Evolutionary conservation across 2,329 filamentous ascomycete species (phyloP).

Genomic region (Amauroascus niger): DNA sequence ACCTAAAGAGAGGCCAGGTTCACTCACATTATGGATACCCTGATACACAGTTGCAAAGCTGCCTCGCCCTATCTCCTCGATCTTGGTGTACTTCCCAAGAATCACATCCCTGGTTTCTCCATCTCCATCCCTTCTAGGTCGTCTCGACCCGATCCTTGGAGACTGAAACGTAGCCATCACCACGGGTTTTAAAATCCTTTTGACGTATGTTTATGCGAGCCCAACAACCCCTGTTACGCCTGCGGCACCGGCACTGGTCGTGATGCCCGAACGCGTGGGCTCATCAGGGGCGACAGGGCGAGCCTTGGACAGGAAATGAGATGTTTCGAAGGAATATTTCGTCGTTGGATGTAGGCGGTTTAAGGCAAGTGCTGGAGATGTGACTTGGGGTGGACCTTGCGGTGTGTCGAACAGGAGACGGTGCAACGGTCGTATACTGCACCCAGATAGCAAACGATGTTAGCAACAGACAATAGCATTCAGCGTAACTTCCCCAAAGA

Average conservation of each 20-base stretch:
- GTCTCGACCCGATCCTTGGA: slow-evolving; percentile 32
- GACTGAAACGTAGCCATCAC: slow-evolving; percentile 36
- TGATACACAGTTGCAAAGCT: slow-evolving; percentile 95
- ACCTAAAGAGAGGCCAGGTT: slow-evolving; percentile 16
- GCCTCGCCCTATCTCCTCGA: slow-evolving; percentile 88
- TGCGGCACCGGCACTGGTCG: slow-evolving; percentile 11
- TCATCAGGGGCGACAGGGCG: slow-evolving; percentile 12
- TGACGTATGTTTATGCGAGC: not conserved
- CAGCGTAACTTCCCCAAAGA: not conserved
- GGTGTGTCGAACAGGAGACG: not conserved
- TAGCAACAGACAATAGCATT: not conserved
- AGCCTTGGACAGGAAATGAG: not conserved
- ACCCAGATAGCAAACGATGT: not conserved
- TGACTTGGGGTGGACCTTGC: too few species aligned
- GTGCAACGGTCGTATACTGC: not conserved
- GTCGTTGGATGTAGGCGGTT: not conserved
- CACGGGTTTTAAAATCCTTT: not conserved
- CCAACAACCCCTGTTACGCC: slow-evolving; percentile 5
- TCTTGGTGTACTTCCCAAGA: slow-evolving; percentile 69
- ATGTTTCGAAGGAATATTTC: not conserved
- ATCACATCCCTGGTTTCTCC: slow-evolving; percentile 25
- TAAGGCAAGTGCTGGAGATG: too few species aligned
- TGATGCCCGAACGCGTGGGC: slow-evolving; percentile 5
- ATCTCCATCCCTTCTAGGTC: slow-evolving; percentile 22
- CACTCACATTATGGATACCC: slow-evolving; percentile 68